These are phyloP conservation scores for Zostera marina DNA, from an alignment of 116 monocot genomes.

Conservation along the genomic window DNA sequence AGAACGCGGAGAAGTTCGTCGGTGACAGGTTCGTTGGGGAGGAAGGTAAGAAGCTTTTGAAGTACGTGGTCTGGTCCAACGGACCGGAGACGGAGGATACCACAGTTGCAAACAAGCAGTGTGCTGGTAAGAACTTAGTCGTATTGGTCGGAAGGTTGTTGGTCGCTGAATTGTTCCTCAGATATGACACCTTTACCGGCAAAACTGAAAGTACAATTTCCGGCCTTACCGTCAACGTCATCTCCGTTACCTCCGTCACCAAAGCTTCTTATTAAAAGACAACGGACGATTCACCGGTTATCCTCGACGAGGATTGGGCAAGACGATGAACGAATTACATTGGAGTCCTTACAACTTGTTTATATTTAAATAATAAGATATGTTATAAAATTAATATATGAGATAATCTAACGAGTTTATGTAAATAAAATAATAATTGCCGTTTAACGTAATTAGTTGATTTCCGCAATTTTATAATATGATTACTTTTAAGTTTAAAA, in stretches of 20 bases:
- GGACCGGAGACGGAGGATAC: slow-evolving; percentile 67
- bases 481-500: too few species aligned
- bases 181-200: slow-evolving; percentile 65
- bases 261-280: slow-evolving; percentile 19
- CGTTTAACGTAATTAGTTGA: too few species aligned
- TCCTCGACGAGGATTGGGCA: too few species aligned
- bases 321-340: too few species aligned
- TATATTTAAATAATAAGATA: too few species aligned
- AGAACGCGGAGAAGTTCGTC: slow-evolving; percentile 24
- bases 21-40: slow-evolving; percentile 48
- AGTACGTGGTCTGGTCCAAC: slow-evolving; percentile 66
- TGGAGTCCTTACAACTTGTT: too few species aligned
- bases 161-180: slow-evolving; percentile 52
- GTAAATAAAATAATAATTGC: too few species aligned
- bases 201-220: slow-evolving; percentile 22
- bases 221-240: slow-evolving; percentile 35
- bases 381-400: too few species aligned
- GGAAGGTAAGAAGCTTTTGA: slow-evolving; percentile 25
- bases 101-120: slow-evolving; percentile 52
- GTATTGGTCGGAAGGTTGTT: slow-evolving; percentile 45
- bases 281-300: too few species aligned
- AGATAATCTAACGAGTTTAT: too few species aligned
- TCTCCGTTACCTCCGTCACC: slow-evolving; percentile 52
- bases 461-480: too few species aligned
- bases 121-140: slow-evolving; percentile 61